Conservation (phyloP, 768 basidiomycete genomes). For the Amanita molliuscula region DNA sequence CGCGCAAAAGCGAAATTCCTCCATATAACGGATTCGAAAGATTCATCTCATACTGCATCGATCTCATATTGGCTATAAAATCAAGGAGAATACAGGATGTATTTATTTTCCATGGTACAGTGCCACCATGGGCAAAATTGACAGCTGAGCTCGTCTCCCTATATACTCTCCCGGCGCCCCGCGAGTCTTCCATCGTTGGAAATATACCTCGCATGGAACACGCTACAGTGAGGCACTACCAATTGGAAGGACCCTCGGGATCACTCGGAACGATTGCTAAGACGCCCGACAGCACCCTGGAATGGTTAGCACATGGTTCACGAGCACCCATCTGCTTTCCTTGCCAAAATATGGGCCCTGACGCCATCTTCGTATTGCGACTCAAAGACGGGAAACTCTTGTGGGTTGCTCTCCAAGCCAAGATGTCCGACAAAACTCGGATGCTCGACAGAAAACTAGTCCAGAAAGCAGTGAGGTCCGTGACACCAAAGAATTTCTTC, state of each 20-base stretch:
- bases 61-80: conserved; percentile 22
- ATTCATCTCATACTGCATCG: conserved; percentile 31
- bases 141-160: conserved; percentile 27
- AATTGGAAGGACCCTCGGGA: conserved; percentile 22
- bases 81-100: conserved; percentile 22
- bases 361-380: conserved; percentile 28
- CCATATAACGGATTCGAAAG: conserved; percentile 33
- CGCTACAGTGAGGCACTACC: conserved; percentile 17
- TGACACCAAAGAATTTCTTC: conserved; percentile 32
- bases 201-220: conserved; percentile 12
- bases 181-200: background rate
- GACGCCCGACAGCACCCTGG: conserved; percentile 19
- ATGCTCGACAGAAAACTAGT: conserved; percentile 22
- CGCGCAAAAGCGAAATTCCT: too few relatives aligned
- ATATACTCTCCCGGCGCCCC: conserved; percentile 12
- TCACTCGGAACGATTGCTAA: conserved; percentile 29
- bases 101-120: conserved; percentile 20
- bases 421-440: conserved; percentile 22
- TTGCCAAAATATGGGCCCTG: conserved; percentile 29
- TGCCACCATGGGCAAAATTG: conserved; percentile 26
- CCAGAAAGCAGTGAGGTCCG: conserved; percentile 27
- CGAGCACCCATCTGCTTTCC: conserved; percentile 31
- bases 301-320: conserved; percentile 24
- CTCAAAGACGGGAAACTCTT: conserved; percentile 23
- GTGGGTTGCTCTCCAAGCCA: conserved; percentile 35